Evolutionary conservation across 768 basidiomycete species (phyloP).

Genomic region (Aureoboletus auriporus): DNA sequence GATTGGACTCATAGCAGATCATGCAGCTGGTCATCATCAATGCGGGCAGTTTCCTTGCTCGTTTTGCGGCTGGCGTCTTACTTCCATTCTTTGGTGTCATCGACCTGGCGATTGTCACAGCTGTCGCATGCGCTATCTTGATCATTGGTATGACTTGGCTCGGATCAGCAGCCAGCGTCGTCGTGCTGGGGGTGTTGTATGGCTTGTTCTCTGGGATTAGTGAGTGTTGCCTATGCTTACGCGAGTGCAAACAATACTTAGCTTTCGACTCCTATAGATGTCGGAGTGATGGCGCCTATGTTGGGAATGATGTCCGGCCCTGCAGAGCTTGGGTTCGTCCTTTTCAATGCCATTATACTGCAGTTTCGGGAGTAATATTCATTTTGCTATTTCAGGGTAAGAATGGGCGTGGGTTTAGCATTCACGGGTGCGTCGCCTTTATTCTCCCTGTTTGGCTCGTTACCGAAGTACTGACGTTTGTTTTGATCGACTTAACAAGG

Average conservation of each 20-base stretch:
- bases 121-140: slow-evolving; percentile 31
- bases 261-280: slow-evolving; percentile 19
- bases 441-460: neutral
- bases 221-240: slow-evolving; percentile 13
- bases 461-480: too few relatives aligned
- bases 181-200: slow-evolving; percentile 42
- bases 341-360: neutral
- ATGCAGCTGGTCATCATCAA: slow-evolving; percentile 43
- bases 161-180: slow-evolving; percentile 33
- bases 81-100: slow-evolving; percentile 39
- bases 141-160: slow-evolving; percentile 45
- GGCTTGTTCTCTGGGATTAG: slow-evolving; percentile 47
- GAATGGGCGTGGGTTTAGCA: slow-evolving; percentile 48
- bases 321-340: slow-evolving; percentile 47
- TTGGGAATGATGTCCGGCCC: slow-evolving; percentile 43
- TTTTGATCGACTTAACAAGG: slow-evolving; percentile 7
- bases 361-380: slow-evolving; percentile 6
- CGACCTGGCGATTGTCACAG: slow-evolving; percentile 37
- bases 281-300: slow-evolving; percentile 40
- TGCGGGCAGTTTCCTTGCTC: slow-evolving; percentile 45
- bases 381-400: slow-evolving; percentile 12
- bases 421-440: slow-evolving; percentile 31
- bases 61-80: slow-evolving; percentile 40
- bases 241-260: neutral
- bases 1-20: slow-evolving; percentile 7